Evolutionary conservation across 2,329 filamentous ascomycete genomes (phyloP), one percentile per base, ranked within the genome.

Genomic region (Neonectria hederae): DNA sequence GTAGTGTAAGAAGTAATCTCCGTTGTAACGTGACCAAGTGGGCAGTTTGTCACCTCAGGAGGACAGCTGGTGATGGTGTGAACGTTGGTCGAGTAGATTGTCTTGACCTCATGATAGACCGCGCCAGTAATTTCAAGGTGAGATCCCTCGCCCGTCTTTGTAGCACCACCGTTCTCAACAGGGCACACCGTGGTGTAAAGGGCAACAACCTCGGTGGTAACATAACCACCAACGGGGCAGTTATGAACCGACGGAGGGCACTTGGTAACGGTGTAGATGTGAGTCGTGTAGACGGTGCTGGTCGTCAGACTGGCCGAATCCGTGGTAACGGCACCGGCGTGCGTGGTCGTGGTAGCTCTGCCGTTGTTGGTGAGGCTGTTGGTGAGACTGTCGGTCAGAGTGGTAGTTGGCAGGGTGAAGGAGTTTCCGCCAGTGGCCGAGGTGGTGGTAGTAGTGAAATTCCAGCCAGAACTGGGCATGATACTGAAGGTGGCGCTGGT

Each of bases 61-160:
- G 79, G 81, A 76, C 86, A 88, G 38, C 82, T 83, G 71, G 84
- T 87, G 78, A 87, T 79, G 74, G 85, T 87, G 67, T 83, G 79
- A 66, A 83, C 80, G 73, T 82, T 81, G 72, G 84, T 87, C 71
- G 81, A 78, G 81, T 84, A 87, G 76, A 87, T 78, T 72, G 85
- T 82, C 70, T 72, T 74, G 17, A 71, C 74, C 30, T 71, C 70
- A 48, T 63, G 63, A 19, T 69, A 46, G 59, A 46, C 49, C 22
- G 72, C 62, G 48, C 63, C 48, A 43, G 67, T 65, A 17, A 65
- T 62, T 10, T 46, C 55, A 42, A 63, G 59, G 48, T 65, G 40
- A 52, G 54, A 59, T 26, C 59, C 40, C 26, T 55, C 51, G 46
- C 48, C 49, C 14, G 61, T 66, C 56, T 68, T 64, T 7, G 59